Evolutionary conservation across 2,329 filamentous ascomycete species (phyloP), one percentile per base, ranked within the genome.

Genomic region (Colletotrichum sp.): DNA sequence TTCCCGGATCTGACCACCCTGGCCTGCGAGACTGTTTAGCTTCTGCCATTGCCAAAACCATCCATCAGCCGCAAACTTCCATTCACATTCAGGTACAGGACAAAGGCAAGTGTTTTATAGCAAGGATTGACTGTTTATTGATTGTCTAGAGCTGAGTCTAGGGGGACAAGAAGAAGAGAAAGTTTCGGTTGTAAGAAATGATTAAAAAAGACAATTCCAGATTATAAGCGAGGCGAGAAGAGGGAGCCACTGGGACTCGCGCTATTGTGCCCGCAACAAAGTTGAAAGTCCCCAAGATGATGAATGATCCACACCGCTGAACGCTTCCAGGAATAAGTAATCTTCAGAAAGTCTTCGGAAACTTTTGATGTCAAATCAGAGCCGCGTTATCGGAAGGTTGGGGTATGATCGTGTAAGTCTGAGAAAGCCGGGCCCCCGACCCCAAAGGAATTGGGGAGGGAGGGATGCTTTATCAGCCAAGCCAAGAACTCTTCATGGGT

Each of bases 71-170:
- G 7, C 9, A 21, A 21, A 24, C 6, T 34, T 60, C 28, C n/a
- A 43, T n/a, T 28, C 2, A 24, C 10, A 21, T 4, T 16, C 18
- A 21, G 8, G 7, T 4, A 24, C 10, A 21, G 26, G n/a, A 39
- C 48, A 36, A 16, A 28, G 18, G 21, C 43, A 32, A n/a, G 16
- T 52, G 24, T 14, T 66, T 32, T 13, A 24, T 28, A 64, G 9
- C 39, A 76, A 76, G 18, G 71, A 76, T 69, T 55, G 74, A 76
- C 71, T 65, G 14, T 68, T 76, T 75, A 64, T 74, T 71, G 9
- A 66, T 66, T 64, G 30, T 63, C 59, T 63, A 63, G 59, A 63
- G 61, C 36, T 48, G 39, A 61, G 30, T 65, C 43, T 59, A 63
- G 59, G 65, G 60, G 59, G 36, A 55, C 59, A 13, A 36, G 18